Evolutionary conservation across 2,329 filamentous ascomycete genomes (phyloP).

Genomic region (Bipolaris oryzae): DNA sequence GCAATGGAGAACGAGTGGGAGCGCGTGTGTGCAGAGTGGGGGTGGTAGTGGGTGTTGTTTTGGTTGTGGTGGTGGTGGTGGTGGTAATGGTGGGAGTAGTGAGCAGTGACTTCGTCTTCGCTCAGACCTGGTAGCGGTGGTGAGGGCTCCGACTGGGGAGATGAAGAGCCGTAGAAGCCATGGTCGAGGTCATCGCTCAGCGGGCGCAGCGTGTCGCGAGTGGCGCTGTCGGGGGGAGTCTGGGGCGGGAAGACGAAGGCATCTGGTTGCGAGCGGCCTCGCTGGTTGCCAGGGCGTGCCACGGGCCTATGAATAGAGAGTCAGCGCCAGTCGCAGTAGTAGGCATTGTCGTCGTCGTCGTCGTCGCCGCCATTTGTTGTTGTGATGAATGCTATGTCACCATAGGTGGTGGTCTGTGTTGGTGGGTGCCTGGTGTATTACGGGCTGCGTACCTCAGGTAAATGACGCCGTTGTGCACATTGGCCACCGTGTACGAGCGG

Average conservation of each 20-base stretch:
- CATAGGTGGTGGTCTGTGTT: neutral
- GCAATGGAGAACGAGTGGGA: slow-evolving; percentile 79
- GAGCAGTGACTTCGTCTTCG: slow-evolving; percentile 23
- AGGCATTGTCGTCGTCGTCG: neutral
- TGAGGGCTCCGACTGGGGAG: slow-evolving; percentile 38
- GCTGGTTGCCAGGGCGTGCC: slow-evolving; percentile 45
- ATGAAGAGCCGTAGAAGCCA: slow-evolving; percentile 43
- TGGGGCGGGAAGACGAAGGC: slow-evolving; percentile 49
- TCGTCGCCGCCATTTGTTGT: neutral
- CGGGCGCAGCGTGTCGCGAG: slow-evolving; percentile 38
- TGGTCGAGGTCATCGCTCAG: slow-evolving; percentile 47
- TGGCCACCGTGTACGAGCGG: slow-evolving; percentile 55
- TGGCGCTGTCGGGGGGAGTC: slow-evolving; percentile 47
- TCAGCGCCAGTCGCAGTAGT: slow-evolving; percentile 13
- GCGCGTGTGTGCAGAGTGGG: slow-evolving; percentile 48
- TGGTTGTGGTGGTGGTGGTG: slow-evolving; percentile 7
- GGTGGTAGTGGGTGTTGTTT: slow-evolving; percentile 7
- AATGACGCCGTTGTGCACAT: slow-evolving; percentile 56
- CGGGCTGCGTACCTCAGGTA: slow-evolving; percentile 51
- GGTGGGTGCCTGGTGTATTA: neutral
- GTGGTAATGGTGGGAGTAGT: neutral
- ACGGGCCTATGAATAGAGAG: slow-evolving; percentile 39
- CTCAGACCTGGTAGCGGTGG: slow-evolving; percentile 26
- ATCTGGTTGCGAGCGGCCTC: slow-evolving; percentile 40
- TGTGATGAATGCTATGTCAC: neutral